These are phyloP conservation scores for Lactarius psammicola DNA, from an alignment of 768 basidiomycete species.

Conservation along the genomic window DNA sequence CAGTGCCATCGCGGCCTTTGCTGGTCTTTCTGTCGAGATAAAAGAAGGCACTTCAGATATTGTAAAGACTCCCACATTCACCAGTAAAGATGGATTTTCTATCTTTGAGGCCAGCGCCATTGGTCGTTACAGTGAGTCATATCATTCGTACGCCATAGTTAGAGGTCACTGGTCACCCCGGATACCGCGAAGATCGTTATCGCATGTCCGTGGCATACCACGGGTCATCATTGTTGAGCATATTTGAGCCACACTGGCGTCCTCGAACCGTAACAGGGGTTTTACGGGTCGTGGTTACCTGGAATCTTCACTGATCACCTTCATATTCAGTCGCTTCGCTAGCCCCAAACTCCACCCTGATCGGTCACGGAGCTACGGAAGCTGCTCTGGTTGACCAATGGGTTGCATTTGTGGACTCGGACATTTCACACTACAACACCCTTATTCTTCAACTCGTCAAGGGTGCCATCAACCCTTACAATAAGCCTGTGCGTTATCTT, in stretches of 20 bases:
- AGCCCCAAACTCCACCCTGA: constrained; percentile 74
- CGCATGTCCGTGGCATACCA: background rate
- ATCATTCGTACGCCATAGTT: background rate
- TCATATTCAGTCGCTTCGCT: constrained; percentile 62
- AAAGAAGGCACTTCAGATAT: constrained; percentile 55
- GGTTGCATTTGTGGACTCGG: constrained; percentile 69
- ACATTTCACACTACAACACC: constrained; percentile 46
- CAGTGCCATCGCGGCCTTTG: constrained; percentile 57
- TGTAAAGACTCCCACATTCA: constrained; percentile 84
- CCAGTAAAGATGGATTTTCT: constrained; percentile 71
- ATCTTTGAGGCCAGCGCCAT: constrained; percentile 79
- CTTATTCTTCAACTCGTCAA: constrained; percentile 45
- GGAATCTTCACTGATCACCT: constrained; percentile 16
- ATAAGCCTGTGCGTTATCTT: constrained; percentile 64
- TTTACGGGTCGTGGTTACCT: constrained; percentile 13
- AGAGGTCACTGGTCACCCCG: background rate
- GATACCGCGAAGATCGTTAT: background rate
- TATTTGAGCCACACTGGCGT: background rate
- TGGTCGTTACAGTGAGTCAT: constrained; percentile 81
- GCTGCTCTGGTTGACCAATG: constrained; percentile 83
- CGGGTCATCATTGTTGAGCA: background rate
- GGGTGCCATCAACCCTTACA: constrained; percentile 62
- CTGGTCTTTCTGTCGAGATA: constrained; percentile 54
- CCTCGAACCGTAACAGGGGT: background rate
- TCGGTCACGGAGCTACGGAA: constrained; percentile 64